These are phyloP conservation scores for Canna indica DNA, from an alignment of 176 grass and related monocot genomes.

Conservation along the genomic window DNA sequence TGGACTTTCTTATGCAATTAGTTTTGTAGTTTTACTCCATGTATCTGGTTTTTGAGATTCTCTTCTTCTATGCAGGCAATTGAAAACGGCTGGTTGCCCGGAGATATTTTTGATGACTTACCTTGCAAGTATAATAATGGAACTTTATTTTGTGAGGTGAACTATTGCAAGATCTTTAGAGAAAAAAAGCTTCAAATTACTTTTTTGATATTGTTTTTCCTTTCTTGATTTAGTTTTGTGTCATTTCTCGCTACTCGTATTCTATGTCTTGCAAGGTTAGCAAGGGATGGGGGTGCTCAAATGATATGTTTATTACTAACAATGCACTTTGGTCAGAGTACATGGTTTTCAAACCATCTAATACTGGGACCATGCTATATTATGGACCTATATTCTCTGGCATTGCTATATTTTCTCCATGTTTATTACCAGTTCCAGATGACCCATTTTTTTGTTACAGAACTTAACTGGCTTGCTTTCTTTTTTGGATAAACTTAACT, in stretches of 20 bases:
- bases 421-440: neutral
- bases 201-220: neutral
- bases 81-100: slow-evolving; percentile 45
- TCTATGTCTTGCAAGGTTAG: neutral
- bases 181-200: neutral
- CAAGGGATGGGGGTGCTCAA: neutral
- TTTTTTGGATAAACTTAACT: too few species aligned
- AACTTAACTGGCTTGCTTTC: neutral
- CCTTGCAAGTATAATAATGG: slow-evolving; percentile 44
- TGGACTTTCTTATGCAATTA: neutral
- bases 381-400: neutral
- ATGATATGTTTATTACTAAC: neutral
- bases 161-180: neutral
- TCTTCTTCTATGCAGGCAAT: slow-evolving; percentile 34
- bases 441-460: neutral
- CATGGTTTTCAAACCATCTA: too few species aligned
- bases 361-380: neutral
- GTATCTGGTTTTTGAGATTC: neutral
- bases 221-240: neutral
- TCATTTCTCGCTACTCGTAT: neutral
- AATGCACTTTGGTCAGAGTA: too few species aligned
- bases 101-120: slow-evolving; percentile 29
- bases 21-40: neutral
- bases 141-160: slow-evolving; percentile 46
- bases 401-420: neutral